Evolutionary conservation across 768 basidiomycete genomes (phyloP).

Genomic region (Leccinellum rugosiceps): DNA sequence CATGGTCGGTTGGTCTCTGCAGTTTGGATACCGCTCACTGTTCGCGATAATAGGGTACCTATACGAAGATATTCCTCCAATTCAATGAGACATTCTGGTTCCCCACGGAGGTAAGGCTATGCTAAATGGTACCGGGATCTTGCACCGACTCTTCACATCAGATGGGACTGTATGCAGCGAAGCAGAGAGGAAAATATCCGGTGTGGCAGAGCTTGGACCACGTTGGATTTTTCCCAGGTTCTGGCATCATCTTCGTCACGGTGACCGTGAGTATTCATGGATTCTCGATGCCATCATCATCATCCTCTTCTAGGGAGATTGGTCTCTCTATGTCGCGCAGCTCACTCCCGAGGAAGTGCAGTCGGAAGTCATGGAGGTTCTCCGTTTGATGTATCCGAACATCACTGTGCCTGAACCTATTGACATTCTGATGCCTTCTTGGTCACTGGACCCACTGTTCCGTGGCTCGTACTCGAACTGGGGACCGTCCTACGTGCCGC

Average conservation of each 20-base stretch:
- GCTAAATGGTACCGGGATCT: neutral
- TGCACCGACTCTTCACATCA: neutral
- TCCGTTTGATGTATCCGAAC: slow-evolving; percentile 58
- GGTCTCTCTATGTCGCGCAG: slow-evolving; percentile 54
- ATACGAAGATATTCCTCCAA: slow-evolving; percentile 67
- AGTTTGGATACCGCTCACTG: neutral
- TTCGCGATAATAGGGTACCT: slow-evolving; percentile 39
- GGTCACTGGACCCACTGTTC: slow-evolving; percentile 48
- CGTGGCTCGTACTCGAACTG: slow-evolving; percentile 60
- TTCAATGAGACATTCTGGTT: slow-evolving; percentile 64
- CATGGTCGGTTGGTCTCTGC: slow-evolving; percentile 41
- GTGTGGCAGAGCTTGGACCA: slow-evolving; percentile 68
- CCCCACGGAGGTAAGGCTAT: slow-evolving; percentile 35
- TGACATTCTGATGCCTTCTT: slow-evolving; percentile 54
- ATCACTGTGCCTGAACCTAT: slow-evolving; percentile 50
- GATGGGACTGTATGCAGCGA: slow-evolving; percentile 53
- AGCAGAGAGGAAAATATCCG: slow-evolving; percentile 57
- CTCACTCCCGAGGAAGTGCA: slow-evolving; percentile 46
- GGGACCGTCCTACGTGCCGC: slow-evolving; percentile 57
- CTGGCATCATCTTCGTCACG: slow-evolving; percentile 40
- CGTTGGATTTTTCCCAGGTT: slow-evolving; percentile 54
- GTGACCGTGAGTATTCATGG: slow-evolving; percentile 20
- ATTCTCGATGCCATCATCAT: neutral
- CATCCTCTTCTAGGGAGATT: slow-evolving; percentile 47
- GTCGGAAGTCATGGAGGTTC: slow-evolving; percentile 51